Base-by-base conservation (phyloP, 176 grass and related monocot genomes). In the Paspalum notatum region DNA sequence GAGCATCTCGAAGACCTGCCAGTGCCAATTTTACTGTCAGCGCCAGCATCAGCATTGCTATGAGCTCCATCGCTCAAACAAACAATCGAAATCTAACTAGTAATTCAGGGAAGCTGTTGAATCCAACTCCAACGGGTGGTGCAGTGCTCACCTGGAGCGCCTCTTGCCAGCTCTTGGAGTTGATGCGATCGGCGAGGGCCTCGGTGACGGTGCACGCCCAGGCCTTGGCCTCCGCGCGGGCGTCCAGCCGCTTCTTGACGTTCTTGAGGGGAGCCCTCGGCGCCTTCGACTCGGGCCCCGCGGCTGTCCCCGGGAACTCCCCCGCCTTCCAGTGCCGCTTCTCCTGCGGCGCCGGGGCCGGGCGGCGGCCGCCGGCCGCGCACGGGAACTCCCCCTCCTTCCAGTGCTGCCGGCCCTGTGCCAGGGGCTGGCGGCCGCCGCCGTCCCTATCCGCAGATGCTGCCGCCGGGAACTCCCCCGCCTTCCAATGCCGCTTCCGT, bases 201-300 rank as follows among this genome's bases (percentile, higher is more conserved):
- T 98, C 95, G 17, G 95, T 94, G 84, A 98, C 90, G 6, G 92
- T 98, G 90, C 88, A 89, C n/a, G 72, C 88, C 95, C 95, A 98
- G 12, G 92, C 92, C 74, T 76, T 89, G 58, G 92, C 80, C 1
- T 87, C 72, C 20, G 74, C 83, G 6, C 92, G 87, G 22, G 84
- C 79, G 17, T 94, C 90, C 18, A 87, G 24, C 74, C 84, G 84
- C 85, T 92, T 98, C 87, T 91, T 89, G 40, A 98, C 66, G 77
- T 92, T 98, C 83, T 92, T 94, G 22, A 94, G 79, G 47, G 88
- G 83, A 21, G 18, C 53, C 20, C 76, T 79, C 10, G 76, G 13
- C 62, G 47, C 38, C 0, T 14, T 52, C 11, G 76, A 53, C 3
- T 39, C 18, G 13, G 62, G 7, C 0, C 2, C 47, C 1, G 20